Conservation (phyloP, 805 yeast genomes). For the Candida boidinii region DNA sequence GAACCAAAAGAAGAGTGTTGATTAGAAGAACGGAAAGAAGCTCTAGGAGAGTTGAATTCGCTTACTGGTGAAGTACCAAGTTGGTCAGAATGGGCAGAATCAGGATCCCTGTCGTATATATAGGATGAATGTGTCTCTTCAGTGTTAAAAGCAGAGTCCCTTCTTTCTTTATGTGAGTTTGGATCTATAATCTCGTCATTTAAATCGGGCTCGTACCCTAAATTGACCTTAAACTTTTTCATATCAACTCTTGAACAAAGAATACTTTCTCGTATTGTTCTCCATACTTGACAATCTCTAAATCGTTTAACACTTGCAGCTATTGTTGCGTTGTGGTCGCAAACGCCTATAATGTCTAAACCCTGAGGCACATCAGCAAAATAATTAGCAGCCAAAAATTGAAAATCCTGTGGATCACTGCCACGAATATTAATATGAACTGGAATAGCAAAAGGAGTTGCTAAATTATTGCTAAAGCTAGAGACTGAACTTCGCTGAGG, state of each 20-base stretch:
- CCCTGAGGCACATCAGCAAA: constrained; percentile 37
- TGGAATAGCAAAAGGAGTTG: constrained; percentile 29
- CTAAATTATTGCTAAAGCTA: constrained; percentile 1
- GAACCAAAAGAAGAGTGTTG: no score
- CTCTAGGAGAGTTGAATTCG: neutral
- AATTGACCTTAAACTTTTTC: no score
- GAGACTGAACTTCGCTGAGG: neutral
- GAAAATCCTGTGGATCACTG: constrained; percentile 36
- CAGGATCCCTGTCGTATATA: neutral
- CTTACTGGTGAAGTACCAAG: neutral
- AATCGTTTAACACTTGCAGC: constrained; percentile 42
- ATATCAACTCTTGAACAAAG: no score
- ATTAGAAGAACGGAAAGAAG: neutral
- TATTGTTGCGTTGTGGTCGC: constrained; percentile 47
- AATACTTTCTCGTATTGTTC: constrained; percentile 42
- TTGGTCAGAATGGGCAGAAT: neutral
- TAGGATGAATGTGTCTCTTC: constrained; percentile 1
- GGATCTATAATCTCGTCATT: neutral
- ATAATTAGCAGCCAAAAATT: constrained; percentile 41
- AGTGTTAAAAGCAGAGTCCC: neutral
- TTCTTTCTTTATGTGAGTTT: neutral
- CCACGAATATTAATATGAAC: constrained; percentile 32
- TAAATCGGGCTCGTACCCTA: no score
- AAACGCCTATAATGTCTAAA: constrained; percentile 42
- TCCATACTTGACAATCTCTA: constrained; percentile 60